Conservation (phyloP, 1,284 basidiomycete genomes). For the Gomphus bonarii region DNA sequence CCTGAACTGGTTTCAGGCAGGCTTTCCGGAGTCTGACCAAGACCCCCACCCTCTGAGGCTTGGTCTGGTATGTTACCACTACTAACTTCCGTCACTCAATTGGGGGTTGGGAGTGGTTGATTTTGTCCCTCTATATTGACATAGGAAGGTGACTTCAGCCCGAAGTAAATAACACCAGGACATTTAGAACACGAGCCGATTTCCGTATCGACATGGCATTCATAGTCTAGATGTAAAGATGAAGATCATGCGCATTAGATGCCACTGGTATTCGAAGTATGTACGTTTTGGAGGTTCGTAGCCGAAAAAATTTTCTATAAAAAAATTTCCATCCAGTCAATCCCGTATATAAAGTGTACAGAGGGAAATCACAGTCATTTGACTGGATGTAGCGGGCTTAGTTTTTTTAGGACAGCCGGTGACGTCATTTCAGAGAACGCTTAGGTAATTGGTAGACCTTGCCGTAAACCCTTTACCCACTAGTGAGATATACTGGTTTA, state of each 20-base stretch:
- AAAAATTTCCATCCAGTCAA: no score
- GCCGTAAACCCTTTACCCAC: no score
- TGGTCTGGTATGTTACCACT: not conserved
- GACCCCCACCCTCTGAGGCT: not conserved
- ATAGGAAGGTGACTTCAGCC: not conserved
- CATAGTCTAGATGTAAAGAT: no score
- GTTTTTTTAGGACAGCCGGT: not conserved
- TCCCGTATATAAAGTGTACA: no score
- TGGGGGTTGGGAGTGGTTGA: not conserved
- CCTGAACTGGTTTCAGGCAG: not conserved
- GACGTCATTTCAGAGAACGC: not conserved
- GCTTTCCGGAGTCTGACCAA: not conserved
- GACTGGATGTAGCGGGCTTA: no score
- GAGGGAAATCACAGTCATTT: no score
- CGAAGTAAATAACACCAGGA: not conserved
- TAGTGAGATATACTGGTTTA: not conserved
- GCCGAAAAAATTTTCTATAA: no score
- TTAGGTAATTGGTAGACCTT: not conserved
- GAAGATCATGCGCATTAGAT: no score
- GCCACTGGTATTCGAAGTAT: no score
- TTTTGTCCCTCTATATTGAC: not conserved
- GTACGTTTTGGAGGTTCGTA: no score
- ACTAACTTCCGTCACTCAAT: not conserved
- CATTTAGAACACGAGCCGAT: not conserved
- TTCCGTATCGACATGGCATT: not conserved